Percentiles rank a stretch among this genome's conserved stretches.
phyloP scores from a whole-genome alignment of 345 rosid genomes.

The Psidium guajava region DNA sequence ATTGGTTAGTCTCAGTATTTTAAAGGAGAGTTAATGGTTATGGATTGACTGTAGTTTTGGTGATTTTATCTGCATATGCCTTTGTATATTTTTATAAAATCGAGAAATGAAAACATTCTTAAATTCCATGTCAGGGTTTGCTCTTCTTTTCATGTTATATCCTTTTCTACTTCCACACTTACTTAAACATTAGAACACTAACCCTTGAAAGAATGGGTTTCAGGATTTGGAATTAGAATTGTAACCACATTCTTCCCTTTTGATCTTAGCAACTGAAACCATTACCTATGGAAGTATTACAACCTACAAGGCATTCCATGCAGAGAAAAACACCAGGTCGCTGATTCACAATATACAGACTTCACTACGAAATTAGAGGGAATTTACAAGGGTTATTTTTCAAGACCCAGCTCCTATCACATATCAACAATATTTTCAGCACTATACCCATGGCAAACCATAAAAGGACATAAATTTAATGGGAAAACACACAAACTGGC shows the following conservation, averaged over 20 bases:
- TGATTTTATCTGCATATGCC: not conserved
- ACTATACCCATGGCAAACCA: not conserved
- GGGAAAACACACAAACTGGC: not conserved
- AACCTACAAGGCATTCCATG: not conserved
- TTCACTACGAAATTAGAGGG: not conserved
- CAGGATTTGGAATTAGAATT: not conserved
- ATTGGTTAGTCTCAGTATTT: not conserved
- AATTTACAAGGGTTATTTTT: not conserved
- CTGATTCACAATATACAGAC: not conserved
- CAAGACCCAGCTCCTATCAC: not conserved
- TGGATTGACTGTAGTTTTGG: not conserved
- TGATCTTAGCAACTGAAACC: not conserved
- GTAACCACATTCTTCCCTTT: not conserved
- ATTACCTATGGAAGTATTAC: not conserved
- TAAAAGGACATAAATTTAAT: not conserved
- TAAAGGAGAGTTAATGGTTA: not conserved
- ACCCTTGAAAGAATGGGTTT: not conserved
- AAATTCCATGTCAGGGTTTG: not conserved
- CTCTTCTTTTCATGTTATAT: not conserved
- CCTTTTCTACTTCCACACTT: not conserved
- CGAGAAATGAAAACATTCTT: not conserved
- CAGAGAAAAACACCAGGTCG: not conserved
- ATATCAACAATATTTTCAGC: not conserved
- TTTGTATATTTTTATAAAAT: not conserved
- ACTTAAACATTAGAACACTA: not conserved